Evolutionary conservation across 768 basidiomycete genomes (phyloP), one percentile per base, ranked within the genome.

Genomic region (Wakefieldia striispora): DNA sequence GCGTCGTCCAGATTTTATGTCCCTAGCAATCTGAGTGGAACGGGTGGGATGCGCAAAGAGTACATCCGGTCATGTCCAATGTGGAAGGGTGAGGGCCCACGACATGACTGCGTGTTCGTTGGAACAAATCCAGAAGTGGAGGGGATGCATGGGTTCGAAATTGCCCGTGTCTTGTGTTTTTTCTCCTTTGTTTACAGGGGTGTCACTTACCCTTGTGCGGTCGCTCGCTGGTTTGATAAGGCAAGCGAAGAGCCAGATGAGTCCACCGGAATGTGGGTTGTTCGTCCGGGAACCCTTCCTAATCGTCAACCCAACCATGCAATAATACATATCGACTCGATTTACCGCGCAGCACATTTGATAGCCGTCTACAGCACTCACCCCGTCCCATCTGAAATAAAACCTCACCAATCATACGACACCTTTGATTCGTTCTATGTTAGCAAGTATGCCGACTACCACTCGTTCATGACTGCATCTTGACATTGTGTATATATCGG

Each of bases 321-420:
- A 3, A 50, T 70, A 2, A 60, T 71, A 9, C 63, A 69, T 20
- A 17, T 70, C 1, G 47, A 72, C 20, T 54, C 31, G 0, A 67
- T 75, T 26, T 47, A 63, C 20, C 60, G 61, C 4, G 66, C 56
- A 1, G 68, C 64, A 0, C 70, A 73, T 44, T 56, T 72, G 0
- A 51, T 70, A 36, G 56, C 53, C 1, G 37, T 66, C 26, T 66
- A 56, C 34, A 61, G 64, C 10, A 19, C 48, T 11, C 11, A 37
- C 0, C 45, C 47, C 7, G 47, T 59, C 2, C n/a, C 50, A 0
- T 21, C 1, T 0, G 24, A 47, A 2, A 35, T 59, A 13, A 23
- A 48, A 4, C 50, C 35, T 1, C 31, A 54, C 11, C 31, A 58
- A 3, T 57, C 40, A 9, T 57, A 53, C n/a, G 39, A 58, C 12